Evolutionary conservation across 345 rosid genomes (phyloP), one percentile per base, ranked within the genome.

Genomic region (Eucalyptus melliodora): DNA sequence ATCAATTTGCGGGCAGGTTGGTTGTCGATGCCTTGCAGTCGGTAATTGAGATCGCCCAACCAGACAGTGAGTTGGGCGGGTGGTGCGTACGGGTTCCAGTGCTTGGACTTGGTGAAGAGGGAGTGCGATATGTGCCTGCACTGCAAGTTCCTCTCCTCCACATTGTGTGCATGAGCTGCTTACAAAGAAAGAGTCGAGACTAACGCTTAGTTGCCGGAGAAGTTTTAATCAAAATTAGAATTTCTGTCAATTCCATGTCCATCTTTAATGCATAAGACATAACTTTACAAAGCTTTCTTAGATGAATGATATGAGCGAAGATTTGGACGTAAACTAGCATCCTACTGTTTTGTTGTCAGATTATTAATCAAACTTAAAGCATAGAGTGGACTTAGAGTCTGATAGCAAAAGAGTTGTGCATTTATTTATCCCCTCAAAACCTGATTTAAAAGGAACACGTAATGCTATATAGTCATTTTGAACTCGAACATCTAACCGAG

Each of bases 31-130:
- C 95, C 96, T 42, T 94, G 92, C n/a, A 96, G 87, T 65, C 97
- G 94, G 93, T 95, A 95, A 87, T 95, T 95, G 37, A 96, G 95
- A 89, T 96, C 98, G 87, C 97, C 97, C 81, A 96, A 89, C 95
- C 96, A 96, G 23, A 95, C 91, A 3, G 94, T 95, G 50, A 95
- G 87, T 14, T 95, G 95, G 89, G 90, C 91, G 8, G 92, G 93
- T 10, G 44, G 86, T 4, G 94, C 90, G 56, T 92, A 87, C n/a
- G 93, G 94, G 86, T 92, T 94, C 89, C 87, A 53, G 17, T 91
- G 45, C 86, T 91, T 92, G 67, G 95, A 92, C 86, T 91, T 92
- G 67, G 95, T 91, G 93, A 95, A 91, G 34, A 96, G 91, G 55
- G 92, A 90, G 86, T 93, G 92, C 8, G 94, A 89, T 88, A 95